Percentiles rank a stretch among this genome's conserved stretches.
Conservation (phyloP, 306 rosid species). For the Castanea crenata region DNA sequence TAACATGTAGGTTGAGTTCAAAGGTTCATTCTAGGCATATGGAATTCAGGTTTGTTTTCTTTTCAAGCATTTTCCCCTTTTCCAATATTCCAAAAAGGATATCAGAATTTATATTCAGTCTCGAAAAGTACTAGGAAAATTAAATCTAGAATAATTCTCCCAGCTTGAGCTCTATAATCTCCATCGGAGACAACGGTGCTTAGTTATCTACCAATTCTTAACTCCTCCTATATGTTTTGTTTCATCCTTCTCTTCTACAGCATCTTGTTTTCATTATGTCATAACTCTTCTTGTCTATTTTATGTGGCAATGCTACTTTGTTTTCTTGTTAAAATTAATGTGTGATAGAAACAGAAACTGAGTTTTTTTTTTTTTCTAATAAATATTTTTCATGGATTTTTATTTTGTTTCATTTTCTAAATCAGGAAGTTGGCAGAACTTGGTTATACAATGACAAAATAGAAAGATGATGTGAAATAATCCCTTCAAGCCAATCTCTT, state of each 20-base stretch:
- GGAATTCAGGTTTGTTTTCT: conserved; percentile 33
- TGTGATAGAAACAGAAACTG: conserved; percentile 16
- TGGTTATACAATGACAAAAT: conserved; percentile 40
- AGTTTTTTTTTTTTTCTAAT: background rate
- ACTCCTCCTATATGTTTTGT: too few species aligned
- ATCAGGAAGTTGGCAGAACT: conserved; percentile 2
- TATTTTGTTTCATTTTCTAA: background rate
- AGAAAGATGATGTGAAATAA: too few species aligned
- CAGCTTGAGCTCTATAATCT: too few species aligned
- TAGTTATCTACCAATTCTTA: too few species aligned
- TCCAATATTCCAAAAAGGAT: background rate
- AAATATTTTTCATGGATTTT: background rate
- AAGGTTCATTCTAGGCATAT: background rate
- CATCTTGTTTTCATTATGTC: too few species aligned
- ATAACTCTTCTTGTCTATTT: background rate
- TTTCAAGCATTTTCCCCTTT: conserved; percentile 21
- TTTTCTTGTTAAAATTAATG: conserved; percentile 38
- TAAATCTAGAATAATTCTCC: background rate
- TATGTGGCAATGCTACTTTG: conserved; percentile 16
- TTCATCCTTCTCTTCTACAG: too few species aligned
- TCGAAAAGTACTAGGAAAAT: background rate
- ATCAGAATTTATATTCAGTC: background rate
- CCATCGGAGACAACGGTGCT: too few species aligned
- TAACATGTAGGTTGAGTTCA: too few species aligned
- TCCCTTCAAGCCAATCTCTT: too few species aligned